Evolutionary conservation across 192 early-diverging fungal species (phyloP), one percentile per base, ranked within the genome.

Genomic region (Spizellomyces sp.): DNA sequence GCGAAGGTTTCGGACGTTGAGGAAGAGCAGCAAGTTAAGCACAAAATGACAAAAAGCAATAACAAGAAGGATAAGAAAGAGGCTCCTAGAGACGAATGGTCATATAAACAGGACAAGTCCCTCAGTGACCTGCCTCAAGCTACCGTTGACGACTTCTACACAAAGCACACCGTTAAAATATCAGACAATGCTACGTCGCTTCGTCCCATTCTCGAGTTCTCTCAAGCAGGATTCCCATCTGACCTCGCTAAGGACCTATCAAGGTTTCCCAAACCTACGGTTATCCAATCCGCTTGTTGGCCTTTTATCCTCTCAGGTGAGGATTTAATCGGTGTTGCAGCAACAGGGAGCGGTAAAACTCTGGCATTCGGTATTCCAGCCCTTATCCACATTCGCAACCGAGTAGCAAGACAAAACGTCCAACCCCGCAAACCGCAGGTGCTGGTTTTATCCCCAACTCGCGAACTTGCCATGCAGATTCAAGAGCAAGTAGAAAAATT

Each of bases 271-370:
- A 88, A 89, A 45, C 97, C 97, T 9, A 97, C 95, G 5, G 90
- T 93, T 9, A 97, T 99, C 66, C 97, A 99, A 82, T 91, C 94
- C 9, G 87, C 88, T 8, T 93, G 92, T 74, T 99, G 97, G 97
- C 94, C 95, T 14, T 88, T 93, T 50, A 77, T 93, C 69, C 83
- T 95, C 36, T 84, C 84, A 58, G 86, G 88, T 27, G 89, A 91
- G 63, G 95, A 99, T 81, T 79, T 94, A 12, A 85, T 98, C 48
- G 97, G 97, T 58, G 96, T 98, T 83, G 96, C 78, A 9, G 71
- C 69, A 9, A 77, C 81, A 7, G 78, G 80, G 14, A 56, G 48
- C 45, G 79, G 76, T 19, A 83, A 84, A 58, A 80, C 75, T n/a
- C 42, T 78, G 9, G 76, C 75, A 4, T 77, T 85, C 48, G 93